phyloP scores from a whole-genome alignment of 345 rosid genomes.

The Noccaea bulbosa region DNA sequence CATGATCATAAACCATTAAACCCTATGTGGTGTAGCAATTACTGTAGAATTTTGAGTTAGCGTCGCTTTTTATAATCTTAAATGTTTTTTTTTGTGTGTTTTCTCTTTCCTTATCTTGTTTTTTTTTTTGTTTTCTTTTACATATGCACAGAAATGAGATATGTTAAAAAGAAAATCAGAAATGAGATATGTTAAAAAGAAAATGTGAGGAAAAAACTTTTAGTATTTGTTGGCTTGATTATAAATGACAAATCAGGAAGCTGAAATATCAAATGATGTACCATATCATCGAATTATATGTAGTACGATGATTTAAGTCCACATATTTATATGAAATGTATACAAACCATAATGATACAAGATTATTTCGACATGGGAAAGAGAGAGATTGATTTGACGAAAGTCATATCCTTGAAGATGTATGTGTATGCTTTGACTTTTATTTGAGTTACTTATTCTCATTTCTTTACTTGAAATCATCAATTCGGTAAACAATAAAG shows the following conservation, averaged over 20 bases:
- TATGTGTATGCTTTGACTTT: slow-evolving; percentile 29
- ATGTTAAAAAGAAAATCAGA: not conserved
- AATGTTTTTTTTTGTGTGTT: slow-evolving; percentile 15
- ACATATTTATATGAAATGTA: slow-evolving; percentile 6
- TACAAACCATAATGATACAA: slow-evolving; percentile 8
- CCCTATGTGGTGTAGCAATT: slow-evolving; percentile 29
- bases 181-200: not conserved
- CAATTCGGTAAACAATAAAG: too few species aligned
- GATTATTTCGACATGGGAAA: slow-evolving; percentile 31
- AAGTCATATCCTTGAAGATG: slow-evolving; percentile 17
- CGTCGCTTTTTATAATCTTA: not conserved
- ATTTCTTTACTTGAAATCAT: slow-evolving; percentile 9
- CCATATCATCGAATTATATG: slow-evolving; percentile 19
- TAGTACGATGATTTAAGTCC: slow-evolving; percentile 6
- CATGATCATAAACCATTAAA: slow-evolving; percentile 31
- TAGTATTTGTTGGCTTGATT: slow-evolving; percentile 14
- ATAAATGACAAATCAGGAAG: not conserved
- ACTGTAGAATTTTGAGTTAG: slow-evolving; percentile 35
- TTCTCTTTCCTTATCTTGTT: not conserved
- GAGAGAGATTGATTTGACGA: slow-evolving; percentile 15
- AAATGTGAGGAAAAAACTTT: not conserved
- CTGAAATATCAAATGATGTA: slow-evolving; percentile 2
- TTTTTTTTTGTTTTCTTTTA: too few species aligned
- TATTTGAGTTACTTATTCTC: slow-evolving; percentile 20
- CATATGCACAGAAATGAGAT: slow-evolving; percentile 8